These are phyloP conservation scores for Tylopilus felleus DNA, from an alignment of 768 basidiomycete species.

Conservation along the genomic window DNA sequence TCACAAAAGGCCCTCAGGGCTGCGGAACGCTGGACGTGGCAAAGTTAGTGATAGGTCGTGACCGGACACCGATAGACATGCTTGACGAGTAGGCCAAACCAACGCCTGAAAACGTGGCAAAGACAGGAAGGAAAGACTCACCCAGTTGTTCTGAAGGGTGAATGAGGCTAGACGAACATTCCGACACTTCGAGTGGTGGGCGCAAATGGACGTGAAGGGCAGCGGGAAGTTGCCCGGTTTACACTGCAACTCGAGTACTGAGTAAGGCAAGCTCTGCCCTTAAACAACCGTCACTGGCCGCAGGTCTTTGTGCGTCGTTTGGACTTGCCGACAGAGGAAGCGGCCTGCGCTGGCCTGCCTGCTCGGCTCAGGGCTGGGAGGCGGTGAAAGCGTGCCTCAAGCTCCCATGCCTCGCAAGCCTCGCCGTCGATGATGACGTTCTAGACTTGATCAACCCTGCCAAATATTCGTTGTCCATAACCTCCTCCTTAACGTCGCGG, in stretches of 20 bases:
- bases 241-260: slow-evolving; percentile 13
- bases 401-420: slow-evolving; percentile 8
- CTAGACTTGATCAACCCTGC: background rate
- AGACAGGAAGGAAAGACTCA: slow-evolving; percentile 10
- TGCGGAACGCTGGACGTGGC: background rate
- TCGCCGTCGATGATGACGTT: slow-evolving; percentile 9
- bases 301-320: slow-evolving; percentile 3
- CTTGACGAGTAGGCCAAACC: background rate
- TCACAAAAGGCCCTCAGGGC: background rate
- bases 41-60: slow-evolving; percentile 1
- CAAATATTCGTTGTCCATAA: background rate
- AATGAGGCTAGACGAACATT: slow-evolving; percentile 24
- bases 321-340: slow-evolving; percentile 1
- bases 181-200: slow-evolving; percentile 2
- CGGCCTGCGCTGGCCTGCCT: slow-evolving; percentile 11
- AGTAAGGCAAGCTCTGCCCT: slow-evolving; percentile 19
- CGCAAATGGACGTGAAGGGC: slow-evolving; percentile 21
- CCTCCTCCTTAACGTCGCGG: background rate
- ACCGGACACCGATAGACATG: background rate
- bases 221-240: slow-evolving; percentile 11
- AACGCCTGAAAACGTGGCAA: background rate
- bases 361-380: slow-evolving; percentile 3
- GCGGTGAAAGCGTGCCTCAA: slow-evolving; percentile 1
- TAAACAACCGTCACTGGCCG: slow-evolving; percentile 10
- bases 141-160: slow-evolving; percentile 11